phyloP scores from a whole-genome alignment of 805 yeast genomes.

The Starmerella bombicola region DNA sequence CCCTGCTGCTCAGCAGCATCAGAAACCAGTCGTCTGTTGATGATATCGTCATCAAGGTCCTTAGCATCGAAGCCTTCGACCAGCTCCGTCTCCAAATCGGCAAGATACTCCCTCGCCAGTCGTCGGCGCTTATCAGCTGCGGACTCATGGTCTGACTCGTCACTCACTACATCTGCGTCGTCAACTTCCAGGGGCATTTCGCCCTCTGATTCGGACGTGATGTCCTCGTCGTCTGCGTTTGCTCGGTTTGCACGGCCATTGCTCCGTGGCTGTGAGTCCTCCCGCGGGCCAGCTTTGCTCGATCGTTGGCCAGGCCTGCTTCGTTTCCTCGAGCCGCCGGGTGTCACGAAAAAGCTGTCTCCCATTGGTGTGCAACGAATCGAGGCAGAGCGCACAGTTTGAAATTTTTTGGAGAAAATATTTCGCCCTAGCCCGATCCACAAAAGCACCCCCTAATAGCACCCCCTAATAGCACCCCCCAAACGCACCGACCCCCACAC shows the following conservation, averaged over 20 bases:
- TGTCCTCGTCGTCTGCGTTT: conserved; percentile 15
- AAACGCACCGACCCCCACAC: too few relatives aligned
- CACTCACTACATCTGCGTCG: conserved; percentile 65
- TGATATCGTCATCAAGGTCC: conserved; percentile 77
- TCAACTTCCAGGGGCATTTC: conserved; percentile 10
- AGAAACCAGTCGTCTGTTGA: conserved; percentile 63
- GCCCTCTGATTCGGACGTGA: conserved; percentile 19
- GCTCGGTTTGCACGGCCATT: neutral
- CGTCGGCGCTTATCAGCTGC: conserved; percentile 92
- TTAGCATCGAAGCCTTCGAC: conserved; percentile 58
- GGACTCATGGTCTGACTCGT: conserved; percentile 73
- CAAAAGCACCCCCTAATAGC: too few relatives aligned
- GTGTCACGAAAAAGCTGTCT: conserved; percentile 14
- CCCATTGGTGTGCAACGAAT: conserved; percentile 4
- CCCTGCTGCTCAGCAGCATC: conserved; percentile 91
- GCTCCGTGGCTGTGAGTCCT: neutral
- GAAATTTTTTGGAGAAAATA: too few relatives aligned
- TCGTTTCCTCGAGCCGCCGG: conserved; percentile 7
- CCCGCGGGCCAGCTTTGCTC: neutral
- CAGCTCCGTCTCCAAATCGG: conserved; percentile 51
- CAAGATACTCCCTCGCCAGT: conserved; percentile 83
- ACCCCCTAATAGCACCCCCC: too few relatives aligned
- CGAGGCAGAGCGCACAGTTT: too few relatives aligned
- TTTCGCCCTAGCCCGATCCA: too few relatives aligned
- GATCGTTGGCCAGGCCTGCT: conserved; percentile 1